Conservation (phyloP, 2,329 filamentous ascomycete species). For the Xylariaceae sp. region DNA sequence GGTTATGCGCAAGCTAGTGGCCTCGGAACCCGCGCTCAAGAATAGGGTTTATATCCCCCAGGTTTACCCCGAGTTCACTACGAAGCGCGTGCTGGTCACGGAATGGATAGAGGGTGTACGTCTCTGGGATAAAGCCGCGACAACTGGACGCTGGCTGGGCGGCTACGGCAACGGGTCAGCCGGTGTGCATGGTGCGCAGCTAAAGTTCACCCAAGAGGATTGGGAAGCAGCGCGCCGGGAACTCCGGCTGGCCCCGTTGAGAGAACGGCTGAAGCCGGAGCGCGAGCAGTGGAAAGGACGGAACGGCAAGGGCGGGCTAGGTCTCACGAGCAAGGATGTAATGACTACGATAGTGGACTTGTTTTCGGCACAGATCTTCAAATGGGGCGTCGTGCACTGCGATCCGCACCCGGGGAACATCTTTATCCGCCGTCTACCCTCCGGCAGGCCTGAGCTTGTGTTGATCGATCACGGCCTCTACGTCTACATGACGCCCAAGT, state of each 20-base stretch:
- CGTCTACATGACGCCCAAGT: slow-evolving; percentile 79
- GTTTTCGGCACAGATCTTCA: slow-evolving; percentile 97
- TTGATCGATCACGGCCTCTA: slow-evolving; percentile 97
- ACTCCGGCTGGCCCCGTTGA: slow-evolving; percentile 48
- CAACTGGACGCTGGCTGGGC: slow-evolving; percentile 74
- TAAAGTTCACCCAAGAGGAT: slow-evolving; percentile 49
- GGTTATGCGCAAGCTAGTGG: slow-evolving; percentile 73
- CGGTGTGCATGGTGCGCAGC: slow-evolving; percentile 64
- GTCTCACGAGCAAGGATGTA: slow-evolving; percentile 75
- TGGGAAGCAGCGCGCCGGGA: slow-evolving; percentile 43
- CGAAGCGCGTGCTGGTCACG: slow-evolving; percentile 80
- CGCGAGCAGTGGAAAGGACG: slow-evolving; percentile 73
- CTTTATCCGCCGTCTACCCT: slow-evolving; percentile 81
- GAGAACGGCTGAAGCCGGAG: slow-evolving; percentile 70
- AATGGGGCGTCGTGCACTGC: slow-evolving; percentile 93
- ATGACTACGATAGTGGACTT: slow-evolving; percentile 97
- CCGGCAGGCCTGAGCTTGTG: slow-evolving; percentile 81
- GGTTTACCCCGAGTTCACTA: slow-evolving; percentile 77
- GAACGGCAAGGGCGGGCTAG: slow-evolving; percentile 72
- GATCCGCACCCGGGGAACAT: slow-evolving; percentile 98
- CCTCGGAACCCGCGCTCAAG: slow-evolving; percentile 68
- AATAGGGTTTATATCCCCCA: slow-evolving; percentile 83
- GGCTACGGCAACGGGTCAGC: slow-evolving; percentile 72
- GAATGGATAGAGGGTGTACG: slow-evolving; percentile 97
- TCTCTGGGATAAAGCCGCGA: slow-evolving; percentile 84